These are phyloP conservation scores for Suillus tomentosus DNA, from an alignment of 768 basidiomycete species.

Conservation along the genomic window DNA sequence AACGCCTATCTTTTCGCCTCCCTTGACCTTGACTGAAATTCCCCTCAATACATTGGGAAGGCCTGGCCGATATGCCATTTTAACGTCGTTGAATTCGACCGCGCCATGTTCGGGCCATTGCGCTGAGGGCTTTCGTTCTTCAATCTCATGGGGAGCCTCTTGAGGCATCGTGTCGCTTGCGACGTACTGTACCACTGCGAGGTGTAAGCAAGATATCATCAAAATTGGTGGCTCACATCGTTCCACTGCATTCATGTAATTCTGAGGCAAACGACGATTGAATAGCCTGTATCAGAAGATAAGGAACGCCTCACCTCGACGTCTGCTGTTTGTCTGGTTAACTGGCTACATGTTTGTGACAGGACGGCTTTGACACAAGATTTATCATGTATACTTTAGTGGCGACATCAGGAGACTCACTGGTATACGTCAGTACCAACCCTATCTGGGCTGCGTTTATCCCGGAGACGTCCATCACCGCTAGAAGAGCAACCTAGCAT, in stretches of 20 bases:
- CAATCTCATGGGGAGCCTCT: constrained; percentile 66
- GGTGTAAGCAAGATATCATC: background rate
- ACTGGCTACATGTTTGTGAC: constrained; percentile 52
- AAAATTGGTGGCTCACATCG: constrained; percentile 37
- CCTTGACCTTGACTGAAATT: constrained; percentile 56
- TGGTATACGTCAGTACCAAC: constrained; percentile 68
- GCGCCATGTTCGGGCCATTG: constrained; percentile 66
- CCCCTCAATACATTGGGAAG: constrained; percentile 73
- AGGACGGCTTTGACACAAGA: constrained; percentile 40
- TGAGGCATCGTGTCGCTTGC: constrained; percentile 50
- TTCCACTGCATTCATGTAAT: constrained; percentile 69
- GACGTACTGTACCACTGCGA: constrained; percentile 55
- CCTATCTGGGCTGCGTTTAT: constrained; percentile 72
- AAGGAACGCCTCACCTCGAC: constrained; percentile 49
- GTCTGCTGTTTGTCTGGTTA: constrained; percentile 63
- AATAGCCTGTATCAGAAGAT: background rate
- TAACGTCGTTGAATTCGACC: constrained; percentile 61
- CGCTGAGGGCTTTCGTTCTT: constrained; percentile 51
- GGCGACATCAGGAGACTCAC: constrained; percentile 30
- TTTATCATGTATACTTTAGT: constrained; percentile 1
- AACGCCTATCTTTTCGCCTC: constrained; percentile 78
- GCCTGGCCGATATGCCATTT: constrained; percentile 67
- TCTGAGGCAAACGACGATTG: constrained; percentile 34
- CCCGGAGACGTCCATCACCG: constrained; percentile 53
- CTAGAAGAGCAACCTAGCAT: constrained; percentile 62